These are phyloP conservation scores for Zopfia rhizophila DNA, from an alignment of 2,329 filamentous ascomycete genomes.

Conservation along the genomic window DNA sequence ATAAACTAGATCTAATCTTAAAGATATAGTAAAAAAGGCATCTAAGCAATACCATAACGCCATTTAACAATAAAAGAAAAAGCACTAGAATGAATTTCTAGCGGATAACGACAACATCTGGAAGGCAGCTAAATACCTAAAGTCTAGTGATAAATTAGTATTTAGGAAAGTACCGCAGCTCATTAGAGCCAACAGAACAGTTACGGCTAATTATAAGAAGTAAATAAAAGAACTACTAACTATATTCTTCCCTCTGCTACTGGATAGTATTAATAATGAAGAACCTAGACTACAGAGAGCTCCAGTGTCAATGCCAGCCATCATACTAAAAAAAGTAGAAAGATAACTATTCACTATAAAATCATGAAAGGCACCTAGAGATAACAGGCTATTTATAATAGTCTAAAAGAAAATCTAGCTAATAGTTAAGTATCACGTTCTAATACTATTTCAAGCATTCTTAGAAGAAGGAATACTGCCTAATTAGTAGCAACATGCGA, in stretches of 20 bases:
- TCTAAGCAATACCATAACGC: slow-evolving; percentile 19
- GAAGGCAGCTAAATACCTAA: slow-evolving; percentile 20
- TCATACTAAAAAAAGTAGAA: slow-evolving; percentile 16
- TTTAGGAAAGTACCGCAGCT: slow-evolving; percentile 19
- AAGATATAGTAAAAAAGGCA: slow-evolving; percentile 15
- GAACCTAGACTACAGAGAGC: slow-evolving; percentile 14
- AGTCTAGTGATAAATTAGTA: slow-evolving; percentile 16
- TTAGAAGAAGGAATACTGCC: slow-evolving; percentile 18
- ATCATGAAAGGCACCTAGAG: slow-evolving; percentile 21
- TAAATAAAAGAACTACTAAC: slow-evolving; percentile 14
- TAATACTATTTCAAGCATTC: slow-evolving; percentile 22
- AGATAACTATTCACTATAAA: slow-evolving; percentile 15
- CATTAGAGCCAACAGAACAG: slow-evolving; percentile 15
- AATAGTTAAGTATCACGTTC: slow-evolving; percentile 22
- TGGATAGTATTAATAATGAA: slow-evolving; percentile 12
- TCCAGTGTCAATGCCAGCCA: slow-evolving; percentile 14
- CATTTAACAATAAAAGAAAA: slow-evolving; percentile 21
- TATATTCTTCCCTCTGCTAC: slow-evolving; percentile 18
- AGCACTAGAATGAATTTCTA: slow-evolving; percentile 20
- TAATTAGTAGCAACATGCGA: slow-evolving; percentile 20
- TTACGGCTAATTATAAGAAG: slow-evolving; percentile 10
- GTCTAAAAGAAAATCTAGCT: slow-evolving; percentile 24
- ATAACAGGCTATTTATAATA: slow-evolving; percentile 14
- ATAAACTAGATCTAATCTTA: slow-evolving; percentile 10
- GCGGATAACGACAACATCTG: slow-evolving; percentile 20